These are phyloP conservation scores for Hippophae gyantsensis DNA, from an alignment of 306 rosid species.

Conservation along the genomic window DNA sequence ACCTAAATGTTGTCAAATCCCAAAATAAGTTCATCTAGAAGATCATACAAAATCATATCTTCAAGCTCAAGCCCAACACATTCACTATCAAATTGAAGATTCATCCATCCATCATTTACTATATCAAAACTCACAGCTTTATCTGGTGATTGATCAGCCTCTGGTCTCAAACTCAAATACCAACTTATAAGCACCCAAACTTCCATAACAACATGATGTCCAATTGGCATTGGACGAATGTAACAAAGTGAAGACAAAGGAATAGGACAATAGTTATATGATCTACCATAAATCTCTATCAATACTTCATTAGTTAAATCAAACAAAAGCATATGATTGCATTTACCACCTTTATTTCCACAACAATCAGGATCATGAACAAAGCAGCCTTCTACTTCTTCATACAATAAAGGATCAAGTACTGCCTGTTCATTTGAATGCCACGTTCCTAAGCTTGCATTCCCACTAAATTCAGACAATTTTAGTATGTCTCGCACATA, in stretches of 20 bases:
- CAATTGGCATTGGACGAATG: constrained; percentile 40
- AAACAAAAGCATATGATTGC: constrained; percentile 56
- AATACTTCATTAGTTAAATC: constrained; percentile 66
- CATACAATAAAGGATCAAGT: constrained; percentile 39
- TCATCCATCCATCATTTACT: constrained; percentile 70
- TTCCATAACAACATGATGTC: constrained; percentile 36
- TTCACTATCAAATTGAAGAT: constrained; percentile 71
- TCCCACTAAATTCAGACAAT: constrained; percentile 39
- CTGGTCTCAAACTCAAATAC: constrained; percentile 34
- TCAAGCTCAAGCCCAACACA: constrained; percentile 69
- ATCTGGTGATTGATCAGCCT: constrained; percentile 38
- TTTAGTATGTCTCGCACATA: constrained; percentile 68
- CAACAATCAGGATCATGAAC: constrained; percentile 42
- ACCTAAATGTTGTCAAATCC: not conserved
- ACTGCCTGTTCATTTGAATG: constrained; percentile 45
- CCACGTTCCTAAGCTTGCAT: constrained; percentile 38
- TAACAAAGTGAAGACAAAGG: constrained; percentile 35
- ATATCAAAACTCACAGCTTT: constrained; percentile 46
- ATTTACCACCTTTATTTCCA: constrained; percentile 33
- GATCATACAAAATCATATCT: constrained; percentile 62
- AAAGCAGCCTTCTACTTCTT: constrained; percentile 42
- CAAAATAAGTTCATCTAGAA: constrained; percentile 43
- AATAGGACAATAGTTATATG: constrained; percentile 47
- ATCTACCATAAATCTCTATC: constrained; percentile 51
- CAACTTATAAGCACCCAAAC: constrained; percentile 59